A percentile compares a stretch with the other conserved stretches of the same genome.
phyloP scores from a whole-genome alignment of 305 asterid genomes.

The Andrographis paniculata region DNA sequence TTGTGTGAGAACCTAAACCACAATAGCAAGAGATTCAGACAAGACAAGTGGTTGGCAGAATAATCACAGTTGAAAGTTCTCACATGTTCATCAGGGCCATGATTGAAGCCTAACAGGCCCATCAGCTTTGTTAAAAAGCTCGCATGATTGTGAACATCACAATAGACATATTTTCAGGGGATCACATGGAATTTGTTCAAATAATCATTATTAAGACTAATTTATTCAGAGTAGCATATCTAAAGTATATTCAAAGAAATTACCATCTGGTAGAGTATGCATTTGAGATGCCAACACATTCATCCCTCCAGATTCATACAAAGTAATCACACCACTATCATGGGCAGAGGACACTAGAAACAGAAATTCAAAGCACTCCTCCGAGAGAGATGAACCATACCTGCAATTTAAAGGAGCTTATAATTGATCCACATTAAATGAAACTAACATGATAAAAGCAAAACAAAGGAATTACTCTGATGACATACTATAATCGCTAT shows the following conservation, averaged over 20 bases:
- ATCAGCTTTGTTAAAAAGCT: slow-evolving; percentile 5
- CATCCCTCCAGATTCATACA: slow-evolving; percentile 60
- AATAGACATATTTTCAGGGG: neutral
- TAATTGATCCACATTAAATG: neutral
- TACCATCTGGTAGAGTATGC: slow-evolving; percentile 62
- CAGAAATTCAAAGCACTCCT: slow-evolving; percentile 72
- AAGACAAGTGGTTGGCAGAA: slow-evolving; percentile 5
- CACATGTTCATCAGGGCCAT: slow-evolving; percentile 8
- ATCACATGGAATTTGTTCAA: slow-evolving; percentile 4
- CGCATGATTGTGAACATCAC: slow-evolving; percentile 7
- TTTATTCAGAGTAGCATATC: slow-evolving; percentile 2
- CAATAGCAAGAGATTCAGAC: slow-evolving; percentile 16
- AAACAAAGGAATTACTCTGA: neutral
- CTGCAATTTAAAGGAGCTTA: slow-evolving; percentile 33
- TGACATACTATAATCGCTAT: neutral
- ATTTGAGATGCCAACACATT: slow-evolving; percentile 53
- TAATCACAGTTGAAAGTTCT: slow-evolving; percentile 3
- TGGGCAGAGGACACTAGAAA: slow-evolving; percentile 52
- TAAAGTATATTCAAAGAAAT: slow-evolving; percentile 10
- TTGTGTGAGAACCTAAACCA: slow-evolving; percentile 45
- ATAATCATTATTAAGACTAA: slow-evolving; percentile 1
- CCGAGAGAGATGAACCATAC: slow-evolving; percentile 37
- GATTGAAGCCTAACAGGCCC: neutral
- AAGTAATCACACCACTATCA: slow-evolving; percentile 40
- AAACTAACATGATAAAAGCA: slow-evolving; percentile 3